Conservation (phyloP, 352 stramenopile species). For the Phytophthora crassamura region DNA sequence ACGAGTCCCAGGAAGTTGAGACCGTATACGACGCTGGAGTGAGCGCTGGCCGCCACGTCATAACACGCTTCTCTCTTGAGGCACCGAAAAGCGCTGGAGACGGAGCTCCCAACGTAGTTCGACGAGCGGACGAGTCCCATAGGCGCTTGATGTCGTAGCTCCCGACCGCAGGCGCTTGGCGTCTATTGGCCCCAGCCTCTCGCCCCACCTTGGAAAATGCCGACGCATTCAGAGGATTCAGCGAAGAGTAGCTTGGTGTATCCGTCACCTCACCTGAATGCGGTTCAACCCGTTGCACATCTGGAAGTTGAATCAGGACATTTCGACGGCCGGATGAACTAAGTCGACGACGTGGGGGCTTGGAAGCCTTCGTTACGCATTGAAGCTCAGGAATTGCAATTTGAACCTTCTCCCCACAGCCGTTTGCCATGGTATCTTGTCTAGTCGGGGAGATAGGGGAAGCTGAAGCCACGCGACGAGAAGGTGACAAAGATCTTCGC, state of each 20-base stretch:
- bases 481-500: constrained; percentile 12
- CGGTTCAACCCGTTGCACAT: constrained; percentile 15
- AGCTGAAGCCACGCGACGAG: constrained; percentile 7
- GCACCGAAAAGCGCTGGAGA: constrained; percentile 54
- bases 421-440: background rate
- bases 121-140: constrained; percentile 38
- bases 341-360: constrained; percentile 26
- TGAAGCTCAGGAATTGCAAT: constrained; percentile 2
- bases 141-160: constrained; percentile 60
- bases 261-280: background rate
- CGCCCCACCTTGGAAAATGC: constrained; percentile 25
- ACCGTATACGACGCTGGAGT: constrained; percentile 43
- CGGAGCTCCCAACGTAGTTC: constrained; percentile 27
- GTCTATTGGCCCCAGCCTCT: constrained; percentile 5
- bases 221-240: constrained; percentile 22
- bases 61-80: constrained; percentile 44
- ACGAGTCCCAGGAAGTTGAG: constrained; percentile 61
- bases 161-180: constrained; percentile 23
- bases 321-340: constrained; percentile 10
- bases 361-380: background rate
- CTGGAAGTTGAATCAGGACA: constrained; percentile 8
- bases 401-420: constrained; percentile 1
- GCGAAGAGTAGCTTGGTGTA: constrained; percentile 22
- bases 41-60: constrained; percentile 59
- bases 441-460: constrained; percentile 10